These are phyloP conservation scores for Cutaneotrichosporon mucoides DNA, from an alignment of 1,284 basidiomycete species.

Conservation along the genomic window DNA sequence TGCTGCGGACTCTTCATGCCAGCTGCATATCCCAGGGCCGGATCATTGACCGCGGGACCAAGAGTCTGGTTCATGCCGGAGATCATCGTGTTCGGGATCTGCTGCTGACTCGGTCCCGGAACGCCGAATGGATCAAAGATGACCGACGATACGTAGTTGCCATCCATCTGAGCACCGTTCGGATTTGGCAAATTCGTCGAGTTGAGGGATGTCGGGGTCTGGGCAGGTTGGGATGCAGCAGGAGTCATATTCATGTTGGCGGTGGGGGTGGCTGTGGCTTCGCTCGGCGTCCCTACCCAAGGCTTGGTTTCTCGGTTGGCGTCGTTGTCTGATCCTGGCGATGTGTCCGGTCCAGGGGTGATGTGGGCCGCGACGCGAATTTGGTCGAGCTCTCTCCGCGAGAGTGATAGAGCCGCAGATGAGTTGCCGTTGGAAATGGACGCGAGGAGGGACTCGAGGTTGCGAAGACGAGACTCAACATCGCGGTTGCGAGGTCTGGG, in stretches of 20 bases:
- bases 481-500: constrained; percentile 24
- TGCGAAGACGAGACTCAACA: constrained; percentile 29
- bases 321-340: constrained; percentile 14
- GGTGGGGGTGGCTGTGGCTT: constrained; percentile 5
- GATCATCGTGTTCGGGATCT: constrained; percentile 9
- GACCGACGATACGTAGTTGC: constrained; percentile 17
- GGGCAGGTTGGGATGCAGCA: background rate
- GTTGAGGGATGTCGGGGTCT: background rate
- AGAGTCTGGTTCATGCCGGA: constrained; percentile 14
- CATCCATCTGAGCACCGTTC: background rate
- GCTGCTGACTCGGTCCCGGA: constrained; percentile 6
- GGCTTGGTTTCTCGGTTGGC: background rate
- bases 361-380: constrained; percentile 28
- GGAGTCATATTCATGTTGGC: constrained; percentile 2
- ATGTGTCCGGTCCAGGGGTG: constrained; percentile 22
- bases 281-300: background rate
- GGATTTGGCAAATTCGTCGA: background rate
- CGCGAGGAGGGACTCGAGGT: constrained; percentile 30
- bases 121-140: constrained; percentile 18
- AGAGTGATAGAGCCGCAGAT: constrained; percentile 20
- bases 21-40: constrained; percentile 4
- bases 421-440: constrained; percentile 24
- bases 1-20: constrained; percentile 1
- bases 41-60: constrained; percentile 16
- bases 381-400: constrained; percentile 25